Conservation (phyloP, 1,284 basidiomycete genomes). For the Trichosporon sp. region DNA sequence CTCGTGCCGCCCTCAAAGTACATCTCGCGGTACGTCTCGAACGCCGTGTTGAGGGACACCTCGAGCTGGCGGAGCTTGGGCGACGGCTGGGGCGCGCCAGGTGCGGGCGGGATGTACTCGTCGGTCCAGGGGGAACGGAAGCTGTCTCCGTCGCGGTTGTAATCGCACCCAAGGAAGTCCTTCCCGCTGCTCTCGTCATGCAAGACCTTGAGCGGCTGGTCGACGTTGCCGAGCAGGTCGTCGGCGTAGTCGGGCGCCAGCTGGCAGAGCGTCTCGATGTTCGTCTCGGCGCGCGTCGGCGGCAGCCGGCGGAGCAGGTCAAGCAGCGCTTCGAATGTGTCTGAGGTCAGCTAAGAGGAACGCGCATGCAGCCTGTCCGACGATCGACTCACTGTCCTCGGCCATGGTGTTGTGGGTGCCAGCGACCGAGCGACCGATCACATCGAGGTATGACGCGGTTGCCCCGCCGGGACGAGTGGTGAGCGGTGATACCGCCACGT, state of each 20-base stretch:
- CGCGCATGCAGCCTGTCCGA: not conserved
- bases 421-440: not conserved
- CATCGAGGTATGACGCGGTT: not conserved
- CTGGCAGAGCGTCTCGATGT: constrained; percentile 72
- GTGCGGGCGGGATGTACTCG: constrained; percentile 74
- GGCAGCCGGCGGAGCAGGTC: constrained; percentile 94
- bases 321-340: constrained; percentile 71
- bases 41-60: constrained; percentile 88
- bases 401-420: constrained; percentile 14
- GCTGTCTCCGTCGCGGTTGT: constrained; percentile 93
- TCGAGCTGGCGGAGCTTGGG: constrained; percentile 84
- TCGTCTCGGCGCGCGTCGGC: constrained; percentile 83
- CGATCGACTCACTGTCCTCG: constrained; percentile 16
- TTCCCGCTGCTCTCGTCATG: constrained; percentile 67
- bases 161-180: constrained; percentile 94
- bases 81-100: constrained; percentile 81
- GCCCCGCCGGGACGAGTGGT: not conserved
- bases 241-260: constrained; percentile 94
- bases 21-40: constrained; percentile 96
- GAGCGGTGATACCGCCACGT: not conserved
- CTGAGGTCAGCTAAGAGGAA: constrained; percentile 10
- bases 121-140: constrained; percentile 97
- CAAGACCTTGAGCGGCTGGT: constrained; percentile 83
- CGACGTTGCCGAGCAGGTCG: constrained; percentile 89
- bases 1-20: constrained; percentile 97